phyloP scores from a whole-genome alignment of 2,329 filamentous ascomycete genomes.

The Ophiosphaerella herpotricha region DNA sequence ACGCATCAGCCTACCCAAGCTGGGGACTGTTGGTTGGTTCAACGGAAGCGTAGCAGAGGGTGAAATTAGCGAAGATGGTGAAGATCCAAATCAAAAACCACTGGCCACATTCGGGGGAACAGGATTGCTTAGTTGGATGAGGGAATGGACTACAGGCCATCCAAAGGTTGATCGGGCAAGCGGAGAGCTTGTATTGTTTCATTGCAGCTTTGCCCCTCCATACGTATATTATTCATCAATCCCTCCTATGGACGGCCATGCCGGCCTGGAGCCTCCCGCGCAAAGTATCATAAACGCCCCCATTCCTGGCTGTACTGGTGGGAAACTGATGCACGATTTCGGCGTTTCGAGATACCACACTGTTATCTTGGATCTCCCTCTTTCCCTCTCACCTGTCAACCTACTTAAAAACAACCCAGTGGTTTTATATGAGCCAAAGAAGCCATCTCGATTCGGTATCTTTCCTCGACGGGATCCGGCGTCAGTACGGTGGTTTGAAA shows the following conservation, averaged over 20 bases:
- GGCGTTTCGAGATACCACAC: slow-evolving; percentile 67
- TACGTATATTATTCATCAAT: slow-evolving; percentile 70
- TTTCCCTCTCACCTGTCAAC: slow-evolving; percentile 68
- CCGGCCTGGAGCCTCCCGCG: neutral
- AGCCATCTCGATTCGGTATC: slow-evolving; percentile 66
- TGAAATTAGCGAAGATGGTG: slow-evolving; percentile 42
- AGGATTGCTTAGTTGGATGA: slow-evolving; percentile 65
- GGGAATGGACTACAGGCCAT: slow-evolving; percentile 72
- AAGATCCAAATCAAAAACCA: slow-evolving; percentile 11
- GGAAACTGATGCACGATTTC: slow-evolving; percentile 80
- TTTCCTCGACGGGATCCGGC: slow-evolving; percentile 66
- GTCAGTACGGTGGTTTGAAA: slow-evolving; percentile 68
- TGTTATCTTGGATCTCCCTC: slow-evolving; percentile 70
- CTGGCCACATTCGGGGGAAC: slow-evolving; percentile 56
- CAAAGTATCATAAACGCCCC: slow-evolving; percentile 56
- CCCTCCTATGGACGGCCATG: slow-evolving; percentile 33
- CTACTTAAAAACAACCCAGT: slow-evolving; percentile 60
- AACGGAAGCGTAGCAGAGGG: slow-evolving; percentile 63
- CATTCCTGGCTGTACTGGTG: slow-evolving; percentile 64
- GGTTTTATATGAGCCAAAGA: slow-evolving; percentile 63
- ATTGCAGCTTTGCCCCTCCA: slow-evolving; percentile 67
- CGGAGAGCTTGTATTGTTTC: slow-evolving; percentile 69
- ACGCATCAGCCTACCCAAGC: slow-evolving; percentile 63
- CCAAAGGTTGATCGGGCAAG: slow-evolving; percentile 69
- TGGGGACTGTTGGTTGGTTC: slow-evolving; percentile 74